Base-by-base conservation (phyloP, 352 stramenopile species). In the Pythium diclinum region DNA sequence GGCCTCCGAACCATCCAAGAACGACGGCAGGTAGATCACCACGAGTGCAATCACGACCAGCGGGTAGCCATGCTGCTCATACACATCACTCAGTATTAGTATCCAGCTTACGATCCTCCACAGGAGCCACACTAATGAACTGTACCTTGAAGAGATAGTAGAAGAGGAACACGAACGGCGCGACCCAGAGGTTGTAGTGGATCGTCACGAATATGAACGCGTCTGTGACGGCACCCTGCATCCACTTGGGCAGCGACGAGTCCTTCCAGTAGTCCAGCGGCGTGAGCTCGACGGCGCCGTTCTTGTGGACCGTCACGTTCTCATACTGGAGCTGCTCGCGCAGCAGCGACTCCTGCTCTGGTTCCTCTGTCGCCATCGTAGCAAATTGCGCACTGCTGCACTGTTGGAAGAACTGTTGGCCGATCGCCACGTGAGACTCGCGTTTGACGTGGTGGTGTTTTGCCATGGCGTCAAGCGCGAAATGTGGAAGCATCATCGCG, bases 181-280 rank as follows among this genome's bases (percentile, higher is more conserved):
- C 55, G 19, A 68, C 61, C 79, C 79, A 92, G 28, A 88, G 55
- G 63, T 89, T 89, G 78, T 92, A 92, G 68, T 92, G 83, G 73
- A 90, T 85, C 58, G 70, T 77, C 38, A 86, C 66, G 63, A 90
- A 87, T 68, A 72, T 73, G 60, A 88, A 88, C 46, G 75, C 44
- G 49, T 87, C 75, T 1, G 69, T 71, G 34, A 74, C 46, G 32
- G 77, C 33, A 25, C 30, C 62, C 59, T 85, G 81, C 56, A 77
- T 56, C 81, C 78, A 87, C 53, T 61, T 58, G 0, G 81, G 79
- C 63, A 81, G 66, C 25, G 55, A 56, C 32, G 67, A 81, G 65
- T 68, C 68, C 32, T 75, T 62, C 66, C 81, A 89, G 69, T 79
- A 85, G 44, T 71, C 65, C 32, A 72, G 70, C n/a, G 75, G 57